Evolutionary conservation across 352 stramenopile genomes (phyloP).

Genomic region (Pythium dissimile): DNA sequence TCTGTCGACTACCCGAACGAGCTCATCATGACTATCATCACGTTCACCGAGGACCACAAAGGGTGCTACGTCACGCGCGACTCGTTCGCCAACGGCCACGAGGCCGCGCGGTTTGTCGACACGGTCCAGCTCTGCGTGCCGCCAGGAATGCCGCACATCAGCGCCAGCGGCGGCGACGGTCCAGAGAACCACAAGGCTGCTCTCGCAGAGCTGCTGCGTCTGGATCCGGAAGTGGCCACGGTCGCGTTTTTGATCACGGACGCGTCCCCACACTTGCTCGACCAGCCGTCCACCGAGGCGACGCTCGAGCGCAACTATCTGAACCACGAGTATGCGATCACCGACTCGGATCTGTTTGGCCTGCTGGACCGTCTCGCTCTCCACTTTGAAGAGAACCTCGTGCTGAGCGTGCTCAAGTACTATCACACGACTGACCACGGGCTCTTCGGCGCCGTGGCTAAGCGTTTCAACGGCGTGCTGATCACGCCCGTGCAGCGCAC

Average conservation of each 20-base stretch:
- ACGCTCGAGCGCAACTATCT: slow-evolving; percentile 40
- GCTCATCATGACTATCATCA: slow-evolving; percentile 71
- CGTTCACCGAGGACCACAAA: slow-evolving; percentile 48
- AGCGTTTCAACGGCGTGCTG: slow-evolving; percentile 56
- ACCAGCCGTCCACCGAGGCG: slow-evolving; percentile 32
- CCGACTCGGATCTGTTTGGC: slow-evolving; percentile 52
- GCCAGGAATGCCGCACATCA: slow-evolving; percentile 28
- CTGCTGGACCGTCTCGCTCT: slow-evolving; percentile 40
- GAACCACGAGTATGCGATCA: slow-evolving; percentile 39
- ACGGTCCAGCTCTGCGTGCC: slow-evolving; percentile 42
- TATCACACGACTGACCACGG: slow-evolving; percentile 45
- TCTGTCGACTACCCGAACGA: slow-evolving; percentile 42
- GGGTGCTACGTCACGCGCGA: slow-evolving; percentile 62
- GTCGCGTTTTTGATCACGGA: slow-evolving; percentile 72
- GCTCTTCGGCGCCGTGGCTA: slow-evolving; percentile 54
- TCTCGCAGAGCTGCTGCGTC: slow-evolving; percentile 41
- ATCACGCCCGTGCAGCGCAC: slow-evolving; percentile 43
- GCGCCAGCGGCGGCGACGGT: slow-evolving; percentile 50
- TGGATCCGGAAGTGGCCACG: slow-evolving; percentile 50
- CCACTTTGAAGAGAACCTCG: slow-evolving; percentile 51
- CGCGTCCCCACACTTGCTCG: slow-evolving; percentile 43
- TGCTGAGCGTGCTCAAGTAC: slow-evolving; percentile 69
- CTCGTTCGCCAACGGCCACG: slow-evolving; percentile 51
- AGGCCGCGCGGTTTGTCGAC: slow-evolving; percentile 38
- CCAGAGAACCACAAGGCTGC: slow-evolving; percentile 71